These are phyloP conservation scores for Citrullus amarus DNA, from an alignment of 306 rosid species.

Conservation along the genomic window DNA sequence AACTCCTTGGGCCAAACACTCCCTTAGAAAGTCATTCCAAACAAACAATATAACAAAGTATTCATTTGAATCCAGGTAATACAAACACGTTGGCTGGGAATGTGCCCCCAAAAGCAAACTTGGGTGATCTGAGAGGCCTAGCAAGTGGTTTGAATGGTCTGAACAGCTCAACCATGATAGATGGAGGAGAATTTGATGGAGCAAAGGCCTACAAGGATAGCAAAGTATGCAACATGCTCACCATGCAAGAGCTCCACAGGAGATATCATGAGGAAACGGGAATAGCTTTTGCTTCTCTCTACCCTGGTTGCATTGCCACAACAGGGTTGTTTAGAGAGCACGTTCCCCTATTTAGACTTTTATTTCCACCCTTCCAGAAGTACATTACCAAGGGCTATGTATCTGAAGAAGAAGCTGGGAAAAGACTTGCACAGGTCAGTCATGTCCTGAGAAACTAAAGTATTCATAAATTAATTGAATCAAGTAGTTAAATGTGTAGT, in stretches of 20 bases:
- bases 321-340: conserved; percentile 93
- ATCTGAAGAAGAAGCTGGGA: conserved; percentile 87
- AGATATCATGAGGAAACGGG: conserved; percentile 85
- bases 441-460: not conserved
- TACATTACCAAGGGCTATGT: conserved; percentile 89
- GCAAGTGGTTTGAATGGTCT: conserved; percentile 71
- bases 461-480: not conserved
- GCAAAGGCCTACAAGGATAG: conserved; percentile 99
- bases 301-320: conserved; percentile 97
- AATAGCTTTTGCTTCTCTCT: conserved; percentile 73
- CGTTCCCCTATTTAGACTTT: conserved; percentile 74
- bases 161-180: conserved; percentile 85
- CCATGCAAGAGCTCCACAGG: conserved; percentile 86
- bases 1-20: no score
- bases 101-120: conserved; percentile 94
- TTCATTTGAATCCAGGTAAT: conserved; percentile 41
- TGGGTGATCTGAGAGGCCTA: conserved; percentile 89
- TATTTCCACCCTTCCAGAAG: conserved; percentile 96
- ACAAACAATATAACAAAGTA: not conserved
- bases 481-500: not conserved
- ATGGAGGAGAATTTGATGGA: conserved; percentile 87
- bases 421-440: conserved; percentile 92
- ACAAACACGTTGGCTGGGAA: conserved; percentile 93
- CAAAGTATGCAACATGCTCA: conserved; percentile 95
- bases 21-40: no score